These are phyloP conservation scores for Lathyrus aphaca DNA, from an alignment of 306 rosid genomes.

Conservation along the genomic window DNA sequence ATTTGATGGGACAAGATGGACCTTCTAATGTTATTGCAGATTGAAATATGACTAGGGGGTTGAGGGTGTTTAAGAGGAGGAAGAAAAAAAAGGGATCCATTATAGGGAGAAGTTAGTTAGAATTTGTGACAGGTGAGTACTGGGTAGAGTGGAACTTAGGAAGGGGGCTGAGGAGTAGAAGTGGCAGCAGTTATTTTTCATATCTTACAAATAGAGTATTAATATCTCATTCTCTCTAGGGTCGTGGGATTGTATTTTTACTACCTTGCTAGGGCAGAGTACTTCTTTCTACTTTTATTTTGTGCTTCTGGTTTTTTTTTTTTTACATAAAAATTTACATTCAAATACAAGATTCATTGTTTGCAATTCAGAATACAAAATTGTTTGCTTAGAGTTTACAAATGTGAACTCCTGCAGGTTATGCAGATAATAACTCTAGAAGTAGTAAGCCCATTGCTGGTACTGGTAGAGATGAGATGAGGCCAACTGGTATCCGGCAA, in stretches of 20 bases:
- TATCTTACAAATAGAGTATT: background rate
- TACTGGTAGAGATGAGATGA: conserved; percentile 42
- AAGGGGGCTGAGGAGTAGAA: too few relatives aligned
- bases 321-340: background rate
- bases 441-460: conserved; percentile 43
- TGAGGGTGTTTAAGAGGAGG: too few relatives aligned
- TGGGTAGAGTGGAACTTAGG: too few relatives aligned
- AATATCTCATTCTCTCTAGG: background rate
- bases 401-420: conserved; percentile 47
- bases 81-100: too few relatives aligned
- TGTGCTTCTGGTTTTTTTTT: background rate
- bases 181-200: too few relatives aligned
- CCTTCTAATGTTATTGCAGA: too few relatives aligned
- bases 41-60: too few relatives aligned
- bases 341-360: conserved; percentile 3
- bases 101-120: too few relatives aligned
- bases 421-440: conserved; percentile 43
- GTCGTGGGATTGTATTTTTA: background rate
- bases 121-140: too few relatives aligned
- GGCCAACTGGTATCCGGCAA: conserved; percentile 48
- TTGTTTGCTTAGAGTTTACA: conserved; percentile 34
- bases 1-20: too few relatives aligned
- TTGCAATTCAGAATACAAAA: conserved; percentile 18
- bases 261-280: background rate
- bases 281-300: background rate